Evolutionary conservation across 2,329 filamentous ascomycete species (phyloP).

Genomic region (Epichloe brachyelytri): DNA sequence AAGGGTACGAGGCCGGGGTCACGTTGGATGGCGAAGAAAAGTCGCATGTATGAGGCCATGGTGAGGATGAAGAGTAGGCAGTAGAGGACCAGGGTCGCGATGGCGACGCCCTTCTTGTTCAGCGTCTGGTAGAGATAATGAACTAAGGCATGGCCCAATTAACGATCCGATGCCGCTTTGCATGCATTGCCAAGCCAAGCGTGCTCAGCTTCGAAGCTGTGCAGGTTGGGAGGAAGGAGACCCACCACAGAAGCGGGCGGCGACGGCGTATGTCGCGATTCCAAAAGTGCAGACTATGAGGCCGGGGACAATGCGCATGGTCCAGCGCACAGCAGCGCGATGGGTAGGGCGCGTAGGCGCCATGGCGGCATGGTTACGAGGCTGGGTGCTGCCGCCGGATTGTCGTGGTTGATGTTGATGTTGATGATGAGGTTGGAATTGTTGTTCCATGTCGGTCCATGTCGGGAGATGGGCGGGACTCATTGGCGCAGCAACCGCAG

Average conservation of each 20-base stretch:
- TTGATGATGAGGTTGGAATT: neutral
- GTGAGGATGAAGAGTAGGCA: slow-evolving; percentile 59
- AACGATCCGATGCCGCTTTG: too few relatives aligned
- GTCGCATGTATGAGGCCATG: slow-evolving; percentile 54
- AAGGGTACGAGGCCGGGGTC: slow-evolving; percentile 65
- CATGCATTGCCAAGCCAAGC: too few relatives aligned
- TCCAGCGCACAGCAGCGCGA: slow-evolving; percentile 19
- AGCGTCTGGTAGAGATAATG: slow-evolving; percentile 49
- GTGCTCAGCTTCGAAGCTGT: neutral
- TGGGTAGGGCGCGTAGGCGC: slow-evolving; percentile 15
- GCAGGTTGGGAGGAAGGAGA: neutral
- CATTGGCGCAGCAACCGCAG: neutral
- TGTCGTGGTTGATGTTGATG: neutral
- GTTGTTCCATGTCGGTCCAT: neutral
- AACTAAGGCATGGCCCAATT: slow-evolving; percentile 26
- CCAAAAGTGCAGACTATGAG: slow-evolving; percentile 53
- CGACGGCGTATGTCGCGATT: slow-evolving; percentile 60
- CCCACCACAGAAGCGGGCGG: slow-evolving; percentile 22
- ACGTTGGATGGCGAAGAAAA: slow-evolving; percentile 52
- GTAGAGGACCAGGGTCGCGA: slow-evolving; percentile 59
- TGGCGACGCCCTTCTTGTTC: slow-evolving; percentile 42
- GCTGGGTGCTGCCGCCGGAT: neutral
- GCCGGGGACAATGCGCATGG: slow-evolving; percentile 50
- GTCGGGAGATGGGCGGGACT: neutral
- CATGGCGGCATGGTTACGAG: slow-evolving; percentile 21